Evolutionary conservation across 2,329 filamentous ascomycete genomes (phyloP), one percentile per base, ranked within the genome.

Genomic region (Calonectria honghensis): DNA sequence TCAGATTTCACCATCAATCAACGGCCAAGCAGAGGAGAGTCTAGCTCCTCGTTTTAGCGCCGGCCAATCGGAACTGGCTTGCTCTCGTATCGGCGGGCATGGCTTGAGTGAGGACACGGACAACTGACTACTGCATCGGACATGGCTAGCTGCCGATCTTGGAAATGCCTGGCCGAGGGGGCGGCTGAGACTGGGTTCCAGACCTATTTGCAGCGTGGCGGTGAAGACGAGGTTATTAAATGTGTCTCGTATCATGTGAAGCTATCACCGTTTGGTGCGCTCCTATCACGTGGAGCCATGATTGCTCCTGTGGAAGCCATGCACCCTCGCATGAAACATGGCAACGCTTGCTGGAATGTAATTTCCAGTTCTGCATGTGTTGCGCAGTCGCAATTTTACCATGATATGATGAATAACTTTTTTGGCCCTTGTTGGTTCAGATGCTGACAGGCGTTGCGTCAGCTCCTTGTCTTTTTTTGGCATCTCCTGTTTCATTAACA

Each of bases 51-150:
- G 57, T 63, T 63, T 10, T 9, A 29, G 57, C 35, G 24, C 35
- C 37, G 16, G n/a, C 57, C 57, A 63, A 63, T 63, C 57, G 57
- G 37, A 63, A 63, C 20, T 5, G n/a, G n/a, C n/a, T 48, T 20
- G 18, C 13, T 20, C 14, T 48, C 45, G 45, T 48, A 48, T 48
- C n/a, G n/a, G 45, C 45, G 9, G 20, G 20, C n/a, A 24, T 24
- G 45, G 45, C 45, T 48, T 24, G n/a, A 24, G 45, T n/a, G 18
- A 48, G n/a, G n/a, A 48, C 45, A 48, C 45, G 6, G n/a, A 24
- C 45, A 48, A 24, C 45, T 18, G n/a, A 48, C 45, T 48, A 48
- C 45, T 48, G 45, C 45, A 48, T 1, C 45, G n/a, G 45, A 48
- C 4, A 48, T 24, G 13, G 45, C 45, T 48, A 48, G 45, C 45